Evolutionary conservation across 2,329 filamentous ascomycete species (phyloP).

Genomic region (Diaporthe vaccinii): DNA sequence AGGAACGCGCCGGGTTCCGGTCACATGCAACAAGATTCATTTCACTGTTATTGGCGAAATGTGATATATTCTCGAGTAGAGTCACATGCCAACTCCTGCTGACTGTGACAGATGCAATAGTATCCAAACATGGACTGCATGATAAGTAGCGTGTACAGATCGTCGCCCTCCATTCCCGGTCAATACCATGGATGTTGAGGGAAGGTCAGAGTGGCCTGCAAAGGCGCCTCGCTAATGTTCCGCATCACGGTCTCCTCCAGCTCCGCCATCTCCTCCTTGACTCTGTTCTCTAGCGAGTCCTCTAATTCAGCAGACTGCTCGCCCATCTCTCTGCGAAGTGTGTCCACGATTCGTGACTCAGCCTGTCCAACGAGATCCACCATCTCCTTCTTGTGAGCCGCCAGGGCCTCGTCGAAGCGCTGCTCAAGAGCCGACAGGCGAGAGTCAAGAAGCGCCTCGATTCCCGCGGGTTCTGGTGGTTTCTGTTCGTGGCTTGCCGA

Average conservation of each 20-base stretch:
- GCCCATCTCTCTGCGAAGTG: conserved; percentile 14
- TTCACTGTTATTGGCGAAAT: neutral
- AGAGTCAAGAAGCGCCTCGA: conserved; percentile 18
- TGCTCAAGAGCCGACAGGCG: conserved; percentile 17
- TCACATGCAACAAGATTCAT: neutral
- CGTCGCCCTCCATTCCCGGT: neutral
- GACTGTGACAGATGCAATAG: neutral
- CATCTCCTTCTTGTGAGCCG: conserved; percentile 20
- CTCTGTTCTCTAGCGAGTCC: neutral
- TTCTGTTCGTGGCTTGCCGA: neutral
- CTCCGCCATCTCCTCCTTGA: conserved; percentile 26
- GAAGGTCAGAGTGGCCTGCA: conserved; percentile 34
- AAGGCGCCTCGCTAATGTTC: conserved; percentile 30
- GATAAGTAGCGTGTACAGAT: neutral
- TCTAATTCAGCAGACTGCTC: conserved; percentile 15
- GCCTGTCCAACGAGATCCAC: conserved; percentile 14
- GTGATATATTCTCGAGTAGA: neutral
- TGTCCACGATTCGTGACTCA: conserved; percentile 5
- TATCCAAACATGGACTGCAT: neutral
- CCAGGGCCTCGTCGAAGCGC: conserved; percentile 22
- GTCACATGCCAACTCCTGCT: neutral
- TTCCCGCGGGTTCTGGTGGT: neutral
- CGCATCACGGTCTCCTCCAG: conserved; percentile 35
- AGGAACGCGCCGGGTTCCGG: conserved; percentile 11
- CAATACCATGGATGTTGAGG: conserved; percentile 37